Percentiles rank a stretch among this genome's conserved stretches.
phyloP scores from a whole-genome alignment of 176 grass and related monocot genomes.

The Triticum urartu region DNA sequence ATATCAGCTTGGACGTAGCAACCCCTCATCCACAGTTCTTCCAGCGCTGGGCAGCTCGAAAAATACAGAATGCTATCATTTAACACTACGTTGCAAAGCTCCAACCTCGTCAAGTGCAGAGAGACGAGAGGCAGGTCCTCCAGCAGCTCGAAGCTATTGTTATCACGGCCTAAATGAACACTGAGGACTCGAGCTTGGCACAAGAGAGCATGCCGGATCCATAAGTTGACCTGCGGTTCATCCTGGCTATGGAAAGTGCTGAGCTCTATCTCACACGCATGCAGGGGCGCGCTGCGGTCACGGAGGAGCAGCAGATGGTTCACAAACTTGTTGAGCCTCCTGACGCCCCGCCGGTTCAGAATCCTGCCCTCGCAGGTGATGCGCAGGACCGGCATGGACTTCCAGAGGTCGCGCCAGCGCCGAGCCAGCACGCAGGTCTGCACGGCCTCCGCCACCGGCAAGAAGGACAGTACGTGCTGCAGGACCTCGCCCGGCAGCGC shows the following conservation, averaged over 20 bases:
- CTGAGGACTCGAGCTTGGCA: background rate
- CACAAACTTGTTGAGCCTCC: slow-evolving; percentile 6
- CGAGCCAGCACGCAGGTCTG: background rate
- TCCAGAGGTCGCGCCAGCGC: slow-evolving; percentile 35
- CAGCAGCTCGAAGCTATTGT: background rate
- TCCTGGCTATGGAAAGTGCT: background rate
- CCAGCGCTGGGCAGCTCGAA: slow-evolving; percentile 18
- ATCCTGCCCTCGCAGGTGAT: background rate
- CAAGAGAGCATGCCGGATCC: background rate
- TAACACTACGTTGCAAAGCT: background rate
- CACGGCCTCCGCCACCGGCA: slow-evolving; percentile 20
- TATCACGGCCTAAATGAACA: background rate
- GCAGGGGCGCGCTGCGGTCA: background rate
- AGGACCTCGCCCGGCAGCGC: slow-evolving; percentile 6
- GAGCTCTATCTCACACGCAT: slow-evolving; percentile 14
- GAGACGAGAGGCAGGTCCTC: background rate
- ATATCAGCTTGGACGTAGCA: background rate
- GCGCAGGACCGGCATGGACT: slow-evolving; percentile 16
- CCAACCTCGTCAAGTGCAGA: background rate
- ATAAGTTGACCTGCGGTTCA: background rate
- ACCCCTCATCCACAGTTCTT: background rate
- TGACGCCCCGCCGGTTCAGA: background rate
- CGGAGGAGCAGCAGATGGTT: slow-evolving; percentile 14
- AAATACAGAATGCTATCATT: background rate
- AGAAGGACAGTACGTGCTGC: slow-evolving; percentile 27